Base-by-base conservation (phyloP, 179 eudicot genomes). In the Vitellaria paradoxa region DNA sequence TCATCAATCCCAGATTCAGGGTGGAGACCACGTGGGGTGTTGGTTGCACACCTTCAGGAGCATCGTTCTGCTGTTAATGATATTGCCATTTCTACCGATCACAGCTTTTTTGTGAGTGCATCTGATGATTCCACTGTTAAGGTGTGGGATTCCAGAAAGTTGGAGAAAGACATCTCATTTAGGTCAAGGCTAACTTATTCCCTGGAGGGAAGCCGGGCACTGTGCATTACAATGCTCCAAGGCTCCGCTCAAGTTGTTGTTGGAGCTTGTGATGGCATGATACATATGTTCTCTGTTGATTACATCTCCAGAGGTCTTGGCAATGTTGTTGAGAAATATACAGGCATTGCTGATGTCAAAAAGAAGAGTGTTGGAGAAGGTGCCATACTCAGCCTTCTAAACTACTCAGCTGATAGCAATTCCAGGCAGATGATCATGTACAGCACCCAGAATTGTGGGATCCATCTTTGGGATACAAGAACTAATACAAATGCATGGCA, bases 71-170 rank as follows among this genome's bases (percentile, higher is more conserved):
- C 97, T 78, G 99, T 96, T 70, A 96, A 93, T 78, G 97, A 92
- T 80, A 94, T 96, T 75, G 90, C 98, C 26, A 86, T 93, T 79
- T 96, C 99, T 63, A 82, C 90, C 18, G 99, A 96, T 84, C 87
- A 96, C 47, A 92, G 86, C 68, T 93, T 93, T 73, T 93, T 96
- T 81, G 97, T 93, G 13, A 93, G 89, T 76, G 98, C 93, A 18
- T 96, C 99, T 78, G 98, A 96, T 74, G 99, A 96, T 88, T 96
- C 97, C 77, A 93, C 99, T 17, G 99, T 93, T 21, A 96, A 94
- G 87, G 88, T 96, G 66, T 96, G 99, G 99, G 99, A 96, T 82
- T 92, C 97, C 56, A 92, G 93, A 76, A 96, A 87, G 84, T 81
- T 96, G 80, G 99, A 96, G 84, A 96, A 94, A 84, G 99, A 96